Percentiles rank a stretch among this genome's conserved stretches.
Conservation (phyloP, 2,329 filamentous ascomycete species). For the Fusarium decemcellulare region DNA sequence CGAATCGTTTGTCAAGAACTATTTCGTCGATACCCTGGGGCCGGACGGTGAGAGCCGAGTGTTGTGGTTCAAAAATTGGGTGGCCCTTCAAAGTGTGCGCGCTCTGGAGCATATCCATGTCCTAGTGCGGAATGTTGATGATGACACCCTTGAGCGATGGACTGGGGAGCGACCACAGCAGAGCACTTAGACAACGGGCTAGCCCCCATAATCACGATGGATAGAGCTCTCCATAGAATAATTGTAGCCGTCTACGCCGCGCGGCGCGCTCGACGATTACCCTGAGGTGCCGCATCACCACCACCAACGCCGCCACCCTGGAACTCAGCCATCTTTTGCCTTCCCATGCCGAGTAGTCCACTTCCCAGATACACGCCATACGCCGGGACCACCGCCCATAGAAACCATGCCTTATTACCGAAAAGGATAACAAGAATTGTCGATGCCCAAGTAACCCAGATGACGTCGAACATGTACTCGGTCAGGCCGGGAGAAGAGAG, state of each 20-base stretch:
- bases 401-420: slow-evolving; percentile 81
- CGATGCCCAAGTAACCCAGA: slow-evolving; percentile 94
- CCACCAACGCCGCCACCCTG: slow-evolving; percentile 52
- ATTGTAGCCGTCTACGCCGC: slow-evolving; percentile 58
- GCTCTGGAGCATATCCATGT: slow-evolving; percentile 93
- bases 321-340: slow-evolving; percentile 66
- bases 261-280: slow-evolving; percentile 69
- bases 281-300: slow-evolving; percentile 54
- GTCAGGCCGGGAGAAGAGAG: slow-evolving; percentile 89
- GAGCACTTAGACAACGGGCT: slow-evolving; percentile 33
- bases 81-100: slow-evolving; percentile 87
- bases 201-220: slow-evolving; percentile 7
- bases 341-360: slow-evolving; percentile 67
- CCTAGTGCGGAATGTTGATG: slow-evolving; percentile 68
- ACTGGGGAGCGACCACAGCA: slow-evolving; percentile 61
- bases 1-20: slow-evolving; percentile 76
- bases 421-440: slow-evolving; percentile 80
- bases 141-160: slow-evolving; percentile 68
- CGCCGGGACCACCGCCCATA: slow-evolving; percentile 69
- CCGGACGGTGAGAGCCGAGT: slow-evolving; percentile 65
- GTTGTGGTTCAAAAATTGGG: slow-evolving; percentile 97
- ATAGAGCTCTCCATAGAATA: slow-evolving; percentile 19
- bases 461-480: slow-evolving; percentile 97
- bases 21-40: slow-evolving; percentile 74
- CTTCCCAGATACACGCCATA: slow-evolving; percentile 69